Conservation (phyloP, 208 protist species). For the Leishmania aethiopica region DNA sequence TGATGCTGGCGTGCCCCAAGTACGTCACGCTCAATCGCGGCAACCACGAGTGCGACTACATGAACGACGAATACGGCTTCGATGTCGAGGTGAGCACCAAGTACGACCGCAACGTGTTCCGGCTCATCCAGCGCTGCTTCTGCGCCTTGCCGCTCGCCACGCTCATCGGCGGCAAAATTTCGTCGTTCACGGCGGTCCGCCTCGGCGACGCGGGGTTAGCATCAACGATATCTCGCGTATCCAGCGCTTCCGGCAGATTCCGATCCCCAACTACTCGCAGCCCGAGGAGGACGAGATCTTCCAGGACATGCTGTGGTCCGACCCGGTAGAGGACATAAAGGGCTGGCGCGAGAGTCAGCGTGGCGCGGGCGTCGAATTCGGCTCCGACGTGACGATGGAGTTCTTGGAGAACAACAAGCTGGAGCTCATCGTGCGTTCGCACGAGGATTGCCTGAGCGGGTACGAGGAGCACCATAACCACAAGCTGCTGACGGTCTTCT, state of each 20-base stretch:
- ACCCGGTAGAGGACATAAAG: constrained; percentile 88
- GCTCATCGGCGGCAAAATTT: constrained; percentile 81
- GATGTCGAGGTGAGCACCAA: constrained; percentile 99
- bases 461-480: constrained; percentile 95
- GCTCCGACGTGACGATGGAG: constrained; percentile 92
- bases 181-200: constrained; percentile 88
- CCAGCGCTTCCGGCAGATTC: constrained; percentile 89
- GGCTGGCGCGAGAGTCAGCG: constrained; percentile 87
- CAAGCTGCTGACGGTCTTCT: constrained; percentile 96
- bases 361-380: constrained; percentile 96
- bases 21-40: constrained; percentile 95
- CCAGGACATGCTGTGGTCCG: constrained; percentile 96
- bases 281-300: constrained; percentile 95
- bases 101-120: constrained; percentile 94
- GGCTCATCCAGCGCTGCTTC: constrained; percentile 89
- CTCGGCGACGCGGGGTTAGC: constrained; percentile 72
- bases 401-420: constrained; percentile 96
- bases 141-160: constrained; percentile 86
- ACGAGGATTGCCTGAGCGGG: constrained; percentile 94
- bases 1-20: constrained; percentile 95
- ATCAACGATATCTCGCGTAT: constrained; percentile 86
- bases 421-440: constrained; percentile 94
- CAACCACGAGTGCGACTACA: constrained; percentile 96
- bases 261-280: constrained; percentile 84
- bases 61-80: constrained; percentile 98